Percentiles rank a stretch among this genome's conserved stretches.
Evolutionary conservation across 2,329 filamentous ascomycete species (phyloP).

Genomic region (Diaporthe australafricana): DNA sequence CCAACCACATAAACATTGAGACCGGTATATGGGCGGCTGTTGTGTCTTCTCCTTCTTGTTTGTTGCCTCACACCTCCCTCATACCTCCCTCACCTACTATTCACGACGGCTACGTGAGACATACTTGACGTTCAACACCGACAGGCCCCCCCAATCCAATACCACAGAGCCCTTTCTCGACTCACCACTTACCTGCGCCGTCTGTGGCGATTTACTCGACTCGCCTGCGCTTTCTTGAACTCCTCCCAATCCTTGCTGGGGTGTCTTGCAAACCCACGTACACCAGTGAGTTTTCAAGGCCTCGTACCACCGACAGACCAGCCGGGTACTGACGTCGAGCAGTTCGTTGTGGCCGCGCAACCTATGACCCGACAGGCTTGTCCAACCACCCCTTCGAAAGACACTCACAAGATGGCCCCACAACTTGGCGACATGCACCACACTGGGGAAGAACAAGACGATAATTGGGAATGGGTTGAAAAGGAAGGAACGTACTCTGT

Average conservation of each 20-base stretch:
- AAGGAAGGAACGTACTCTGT: not conserved
- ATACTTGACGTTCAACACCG: not conserved
- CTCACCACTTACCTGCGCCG: not conserved
- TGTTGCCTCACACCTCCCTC: too few species aligned
- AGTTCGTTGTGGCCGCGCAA: conserved; percentile 3
- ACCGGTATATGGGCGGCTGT: not conserved
- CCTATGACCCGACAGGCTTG: not conserved
- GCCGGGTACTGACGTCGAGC: not conserved
- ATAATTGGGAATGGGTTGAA: not conserved
- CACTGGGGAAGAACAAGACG: not conserved
- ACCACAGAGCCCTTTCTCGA: not conserved
- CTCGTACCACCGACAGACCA: not conserved
- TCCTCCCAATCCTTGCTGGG: not conserved
- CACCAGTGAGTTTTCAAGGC: not conserved
- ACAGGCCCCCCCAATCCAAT: not conserved
- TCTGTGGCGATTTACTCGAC: not conserved
- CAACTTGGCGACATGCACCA: not conserved
- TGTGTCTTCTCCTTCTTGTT: not conserved
- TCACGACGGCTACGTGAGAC: not conserved
- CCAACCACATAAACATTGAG: not conserved
- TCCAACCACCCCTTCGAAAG: not conserved
- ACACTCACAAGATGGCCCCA: not conserved
- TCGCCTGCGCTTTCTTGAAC: not conserved
- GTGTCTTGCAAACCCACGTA: not conserved
- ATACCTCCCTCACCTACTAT: not conserved